Percentiles rank a stretch among this genome's conserved stretches.
phyloP scores from a whole-genome alignment of 345 rosid genomes.

The Geranium brycei region DNA sequence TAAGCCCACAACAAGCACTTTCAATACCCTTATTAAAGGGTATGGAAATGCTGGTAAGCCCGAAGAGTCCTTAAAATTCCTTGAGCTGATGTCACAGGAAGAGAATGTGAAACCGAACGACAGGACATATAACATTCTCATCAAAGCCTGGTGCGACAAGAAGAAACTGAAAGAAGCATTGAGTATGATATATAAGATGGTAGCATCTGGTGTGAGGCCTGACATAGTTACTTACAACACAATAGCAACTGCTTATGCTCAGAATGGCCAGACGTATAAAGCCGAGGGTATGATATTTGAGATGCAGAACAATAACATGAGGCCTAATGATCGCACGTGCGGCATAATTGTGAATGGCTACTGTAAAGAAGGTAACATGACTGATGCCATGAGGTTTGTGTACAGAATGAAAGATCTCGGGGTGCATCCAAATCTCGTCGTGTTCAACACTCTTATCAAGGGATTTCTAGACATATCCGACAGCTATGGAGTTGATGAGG shows the following conservation, averaged over 20 bases:
- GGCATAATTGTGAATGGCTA: slow-evolving; percentile 67
- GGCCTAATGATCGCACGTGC: slow-evolving; percentile 71
- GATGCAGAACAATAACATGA: slow-evolving; percentile 51
- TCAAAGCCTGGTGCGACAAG: slow-evolving; percentile 72
- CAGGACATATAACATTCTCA: slow-evolving; percentile 67
- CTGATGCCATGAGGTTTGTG: slow-evolving; percentile 62
- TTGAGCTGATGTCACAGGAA: slow-evolving; percentile 45
- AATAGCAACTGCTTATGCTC: slow-evolving; percentile 62
- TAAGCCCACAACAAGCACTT: slow-evolving; percentile 72
- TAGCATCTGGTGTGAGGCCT: slow-evolving; percentile 48
- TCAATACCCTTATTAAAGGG: slow-evolving; percentile 79
- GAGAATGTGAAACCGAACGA: slow-evolving; percentile 52
- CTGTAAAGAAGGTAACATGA: slow-evolving; percentile 74
- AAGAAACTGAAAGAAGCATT: slow-evolving; percentile 59
- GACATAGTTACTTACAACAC: slow-evolving; percentile 80
- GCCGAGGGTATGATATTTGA: slow-evolving; percentile 67
- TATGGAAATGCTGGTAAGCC: slow-evolving; percentile 63
- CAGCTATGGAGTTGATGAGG: slow-evolving; percentile 72
- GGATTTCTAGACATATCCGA: slow-evolving; percentile 56
- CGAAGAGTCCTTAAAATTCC: slow-evolving; percentile 54
- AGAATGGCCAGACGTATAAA: slow-evolving; percentile 38
- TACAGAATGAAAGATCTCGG: slow-evolving; percentile 69
- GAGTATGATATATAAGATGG: slow-evolving; percentile 63
- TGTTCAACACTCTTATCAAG: slow-evolving; percentile 75
- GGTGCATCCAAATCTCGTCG: slow-evolving; percentile 70